Base-by-base conservation (phyloP, 495 filamentous ascomycete species). In the Aspergillus haitiensis region DNA sequence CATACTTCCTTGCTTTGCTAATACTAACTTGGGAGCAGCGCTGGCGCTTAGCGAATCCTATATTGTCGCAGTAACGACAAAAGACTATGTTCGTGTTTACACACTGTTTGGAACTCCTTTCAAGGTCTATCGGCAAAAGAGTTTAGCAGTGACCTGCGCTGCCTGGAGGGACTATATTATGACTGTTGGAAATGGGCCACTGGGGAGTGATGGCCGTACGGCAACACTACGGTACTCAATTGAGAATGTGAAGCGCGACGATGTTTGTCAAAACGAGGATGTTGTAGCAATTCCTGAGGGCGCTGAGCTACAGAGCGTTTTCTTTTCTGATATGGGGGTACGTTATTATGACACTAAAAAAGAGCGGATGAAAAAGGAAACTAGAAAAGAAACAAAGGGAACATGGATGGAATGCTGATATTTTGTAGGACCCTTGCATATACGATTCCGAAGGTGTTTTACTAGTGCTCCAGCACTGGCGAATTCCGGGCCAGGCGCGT, bases 21-120 rank as follows among this genome's bases (percentile, higher is more conserved):
- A 15, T 34, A 15, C 58, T 64, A 53, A 62, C 44, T 11, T 32
- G 35, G 2, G 31, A 11, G 8, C 56, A 82, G 89, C 92, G 49
- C 90, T 98, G 74, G 91, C 95, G n/a, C 82, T 98, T 3, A 92
- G 88, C 73, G 89, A 97, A 18, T 92, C 88, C 0, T 97, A 93
- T 59, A 82, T 98, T 46, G 90, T 95, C 3, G 92, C 90, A 13
- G 89, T 86, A 13, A 98, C 94, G 0, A 86, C 85, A 0, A 82
- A 84, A 8, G 88, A 90, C 70, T 98, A 98, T 64, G 88, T 98
- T 10, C 85, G 94, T 54, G 82, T 98, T 27, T 98, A 90, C 71
- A 97, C 93, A 1, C 82, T 98, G 36, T 97, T 92, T 72, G 94
- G 94, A 12, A 88, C 92, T 16, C 93, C 94, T 0, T 88, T 91